Base-by-base conservation (phyloP, 495 filamentous ascomycete species). In the Bathelium albidoporum region DNA sequence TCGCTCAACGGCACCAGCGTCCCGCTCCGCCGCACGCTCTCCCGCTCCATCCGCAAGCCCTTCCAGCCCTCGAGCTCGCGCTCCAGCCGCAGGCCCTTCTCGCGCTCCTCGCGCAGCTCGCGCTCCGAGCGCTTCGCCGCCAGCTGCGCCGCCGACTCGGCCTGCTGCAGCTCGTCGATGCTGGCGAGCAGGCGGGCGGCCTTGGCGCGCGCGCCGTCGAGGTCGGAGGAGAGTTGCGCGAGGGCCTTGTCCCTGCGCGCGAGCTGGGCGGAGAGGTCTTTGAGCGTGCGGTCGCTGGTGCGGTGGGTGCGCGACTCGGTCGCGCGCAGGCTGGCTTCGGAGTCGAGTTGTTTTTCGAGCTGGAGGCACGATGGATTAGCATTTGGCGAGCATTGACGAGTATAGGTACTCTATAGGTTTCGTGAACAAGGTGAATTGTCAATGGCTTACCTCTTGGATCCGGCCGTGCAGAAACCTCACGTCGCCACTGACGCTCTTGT, bases 401-500 rank as follows among this genome's bases (percentile, higher is more conserved):
- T 49, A 24, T 59, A 29, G 67, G 59, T 70, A n/a, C n/a, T n/a
- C n/a, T n/a, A n/a, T n/a, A n/a, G n/a, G n/a, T n/a, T n/a, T n/a
- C n/a, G n/a, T 58, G 65, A 39, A 18, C 64, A 63, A 0, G 71
- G 63, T 34, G 64, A 58, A 44, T 58, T 64, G 53, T 1, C 14
- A 36, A 20, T 61, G 58, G 68, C 82, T 81, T 82, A 96, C 93
- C 82, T 97, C 95, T 80, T 97, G 92, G 66, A 98, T 89, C 43
- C 94, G 84, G 67, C 91, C 91, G 77, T 96, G 88, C 72, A 97
- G 77, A 80, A 97, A 98, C 65, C 91, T 85, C 65, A 97, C 90
- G 74, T 98, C 94, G 64, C 97, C 90, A 70, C 91, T 95, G 52
- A 89, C 90, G 62, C 83, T 92, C 29, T 91, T 91, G 74, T 96